Evolutionary conservation across 768 basidiomycete genomes (phyloP).

Genomic region (Dioszegia aurantiaca): DNA sequence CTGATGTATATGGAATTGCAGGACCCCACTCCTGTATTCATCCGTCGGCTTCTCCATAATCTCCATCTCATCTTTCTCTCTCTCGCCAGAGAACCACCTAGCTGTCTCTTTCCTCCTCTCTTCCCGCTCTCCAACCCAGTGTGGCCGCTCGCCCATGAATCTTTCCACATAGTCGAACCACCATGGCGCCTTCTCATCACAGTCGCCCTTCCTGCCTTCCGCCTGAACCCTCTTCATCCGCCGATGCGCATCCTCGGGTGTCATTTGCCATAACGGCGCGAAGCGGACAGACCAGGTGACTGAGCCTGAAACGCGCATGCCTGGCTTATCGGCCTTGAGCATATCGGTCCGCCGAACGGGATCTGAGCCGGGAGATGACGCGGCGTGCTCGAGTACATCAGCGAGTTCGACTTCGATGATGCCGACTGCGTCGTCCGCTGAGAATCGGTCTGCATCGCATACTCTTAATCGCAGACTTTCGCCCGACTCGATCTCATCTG

Average conservation of each 20-base stretch:
- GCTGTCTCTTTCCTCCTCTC: slow-evolving; percentile 44
- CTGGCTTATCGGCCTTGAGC: slow-evolving; percentile 30
- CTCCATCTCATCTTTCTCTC: slow-evolving; percentile 48
- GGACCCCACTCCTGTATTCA: slow-evolving; percentile 40
- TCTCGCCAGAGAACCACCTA: slow-evolving; percentile 51
- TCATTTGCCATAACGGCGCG: slow-evolving; percentile 49
- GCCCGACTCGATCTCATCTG: slow-evolving; percentile 49
- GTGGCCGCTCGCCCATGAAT: slow-evolving; percentile 32
- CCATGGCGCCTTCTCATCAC: slow-evolving; percentile 13
- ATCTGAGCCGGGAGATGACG: not conserved
- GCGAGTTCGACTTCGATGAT: slow-evolving; percentile 49
- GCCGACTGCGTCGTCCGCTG: slow-evolving; percentile 50
- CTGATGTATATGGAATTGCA: slow-evolving; percentile 51
- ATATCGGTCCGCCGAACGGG: slow-evolving; percentile 25
- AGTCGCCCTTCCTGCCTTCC: slow-evolving; percentile 7
- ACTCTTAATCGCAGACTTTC: slow-evolving; percentile 45
- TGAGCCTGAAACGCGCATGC: slow-evolving; percentile 38
- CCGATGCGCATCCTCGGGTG: slow-evolving; percentile 25
- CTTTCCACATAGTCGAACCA: slow-evolving; percentile 37
- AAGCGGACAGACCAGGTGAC: slow-evolving; percentile 48
- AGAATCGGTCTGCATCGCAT: slow-evolving; percentile 50
- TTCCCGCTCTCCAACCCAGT: slow-evolving; percentile 46
- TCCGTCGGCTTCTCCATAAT: slow-evolving; percentile 34
- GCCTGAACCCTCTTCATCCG: slow-evolving; percentile 21
- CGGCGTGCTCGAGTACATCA: slow-evolving; percentile 36